Evolutionary conservation across 768 basidiomycete genomes (phyloP).

Genomic region (Gymnopilus junonius): DNA sequence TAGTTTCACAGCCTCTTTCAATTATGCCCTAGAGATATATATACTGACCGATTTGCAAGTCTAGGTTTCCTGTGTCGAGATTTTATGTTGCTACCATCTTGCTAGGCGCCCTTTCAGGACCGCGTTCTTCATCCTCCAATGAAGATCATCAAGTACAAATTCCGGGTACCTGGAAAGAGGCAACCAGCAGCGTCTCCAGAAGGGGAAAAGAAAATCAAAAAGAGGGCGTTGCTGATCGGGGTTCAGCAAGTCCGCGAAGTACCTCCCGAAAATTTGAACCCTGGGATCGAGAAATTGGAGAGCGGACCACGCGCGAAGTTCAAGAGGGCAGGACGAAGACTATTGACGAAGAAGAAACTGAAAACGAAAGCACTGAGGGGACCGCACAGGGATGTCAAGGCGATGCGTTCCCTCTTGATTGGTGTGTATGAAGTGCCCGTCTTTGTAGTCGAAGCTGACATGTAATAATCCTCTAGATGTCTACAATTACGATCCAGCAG

Average conservation of each 20-base stretch:
- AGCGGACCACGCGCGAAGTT: neutral
- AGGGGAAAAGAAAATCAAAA: slow-evolving; percentile 18
- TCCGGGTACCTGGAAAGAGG: neutral
- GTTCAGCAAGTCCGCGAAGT: slow-evolving; percentile 32
- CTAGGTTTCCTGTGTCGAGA: neutral
- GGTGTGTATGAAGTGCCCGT: slow-evolving; percentile 28
- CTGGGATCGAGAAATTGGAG: neutral
- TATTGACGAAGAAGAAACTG: slow-evolving; percentile 8
- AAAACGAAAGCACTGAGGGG: slow-evolving; percentile 28
- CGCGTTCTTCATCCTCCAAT: neutral
- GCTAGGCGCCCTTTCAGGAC: neutral
- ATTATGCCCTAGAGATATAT: neutral
- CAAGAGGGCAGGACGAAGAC: slow-evolving; percentile 17
- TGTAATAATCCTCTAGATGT: slow-evolving; percentile 9
- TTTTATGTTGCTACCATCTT: neutral
- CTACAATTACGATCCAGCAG: slow-evolving; percentile 40
- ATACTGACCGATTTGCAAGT: neutral
- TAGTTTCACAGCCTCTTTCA: neutral
- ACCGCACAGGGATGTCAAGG: slow-evolving; percentile 42
- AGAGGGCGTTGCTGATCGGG: slow-evolving; percentile 42
- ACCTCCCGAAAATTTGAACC: neutral
- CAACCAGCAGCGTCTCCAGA: neutral
- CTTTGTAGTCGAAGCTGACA: neutral
- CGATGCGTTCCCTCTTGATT: slow-evolving; percentile 38
- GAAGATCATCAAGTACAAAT: slow-evolving; percentile 14